Base-by-base conservation (phyloP, 257 asterid species). In the Przewalskia tangutica region DNA sequence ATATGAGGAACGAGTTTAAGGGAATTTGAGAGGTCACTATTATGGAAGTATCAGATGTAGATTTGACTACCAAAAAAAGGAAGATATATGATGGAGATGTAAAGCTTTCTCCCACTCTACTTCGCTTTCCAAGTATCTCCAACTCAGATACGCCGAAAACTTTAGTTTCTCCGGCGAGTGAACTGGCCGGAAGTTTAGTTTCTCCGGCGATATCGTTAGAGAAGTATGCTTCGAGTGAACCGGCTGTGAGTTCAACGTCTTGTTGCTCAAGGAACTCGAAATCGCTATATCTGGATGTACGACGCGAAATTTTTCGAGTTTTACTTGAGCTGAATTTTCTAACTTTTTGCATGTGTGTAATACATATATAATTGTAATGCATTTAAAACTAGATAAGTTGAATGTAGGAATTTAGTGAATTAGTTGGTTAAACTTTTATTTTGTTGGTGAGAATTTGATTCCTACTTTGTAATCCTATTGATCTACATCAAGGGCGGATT, bases 261-360 rank as follows among this genome's bases (percentile, higher is more conserved):
- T 85, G 88, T 63, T 82, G 85, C 71, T 90, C 91, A 40, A 90
- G 90, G 80, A 71, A 78, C 75, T 85, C 82, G 77, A 71, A 86
- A 62, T 80, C 75, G 36, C 59, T 78, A 86, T 94, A 93, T 93
- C 97, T 89, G 86, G 62, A 91, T 90, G 95, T 92, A 51, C 68
- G 64, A 51, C 68, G 64, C 46, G 4, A 36, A 64, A 32, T 0
- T 53, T 18, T 55, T 55, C 16, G 4, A 77, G 50, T 54, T 3
- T 34, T 38, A 40, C 2, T 77, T 42, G n/a, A 77, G 9, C 58
- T 56, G 34, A 77, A 38, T 60, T 36, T 56, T 77, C 12, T 59
- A 27, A 2, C 14, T 32, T 27, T 12, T 13, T 64, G 4, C 12
- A 16, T 9, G 2, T 42, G 6, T 16, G 10, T 38, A 42, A 42